phyloP scores from a whole-genome alignment of 305 asterid species.

The Fraxinus platypoda region DNA sequence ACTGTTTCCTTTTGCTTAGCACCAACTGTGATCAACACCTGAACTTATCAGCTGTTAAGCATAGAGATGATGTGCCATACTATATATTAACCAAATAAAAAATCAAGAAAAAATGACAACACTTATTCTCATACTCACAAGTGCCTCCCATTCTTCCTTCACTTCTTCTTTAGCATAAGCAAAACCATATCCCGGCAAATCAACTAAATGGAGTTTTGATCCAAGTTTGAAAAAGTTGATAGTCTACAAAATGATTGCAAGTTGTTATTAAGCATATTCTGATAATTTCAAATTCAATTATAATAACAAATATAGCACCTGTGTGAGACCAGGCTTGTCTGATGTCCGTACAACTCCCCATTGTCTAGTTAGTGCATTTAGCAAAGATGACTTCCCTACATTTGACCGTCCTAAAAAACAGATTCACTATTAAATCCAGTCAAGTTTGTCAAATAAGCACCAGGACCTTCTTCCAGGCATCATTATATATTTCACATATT shows the following conservation, averaged over 20 bases:
- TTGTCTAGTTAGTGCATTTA: conserved; percentile 86
- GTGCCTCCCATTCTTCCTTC: conserved; percentile 98
- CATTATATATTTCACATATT: neutral
- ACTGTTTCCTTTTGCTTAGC: neutral
- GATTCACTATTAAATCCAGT: conserved; percentile 22
- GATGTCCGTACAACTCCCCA: conserved; percentile 99
- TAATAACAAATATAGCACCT: conserved; percentile 47
- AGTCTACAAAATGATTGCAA: conserved; percentile 47
- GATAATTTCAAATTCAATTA: conserved; percentile 21
- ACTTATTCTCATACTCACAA: conserved; percentile 58
- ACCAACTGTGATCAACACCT: conserved; percentile 7
- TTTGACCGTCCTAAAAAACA: conserved; percentile 77
- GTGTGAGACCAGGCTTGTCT: conserved; percentile 98
- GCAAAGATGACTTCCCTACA: conserved; percentile 93
- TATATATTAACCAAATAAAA: neutral
- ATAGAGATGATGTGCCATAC: neutral
- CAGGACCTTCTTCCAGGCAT: neutral
- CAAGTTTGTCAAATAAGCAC: conserved; percentile 14
- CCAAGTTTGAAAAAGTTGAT: conserved; percentile 88
- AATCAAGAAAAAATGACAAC: conserved; percentile 15
- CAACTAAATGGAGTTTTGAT: conserved; percentile 78
- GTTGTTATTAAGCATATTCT: conserved; percentile 25
- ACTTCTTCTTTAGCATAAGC: conserved; percentile 96
- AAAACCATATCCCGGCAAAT: conserved; percentile 99
- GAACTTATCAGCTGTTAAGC: conserved; percentile 4